Percentiles rank a stretch among this genome's conserved stretches.
Evolutionary conservation across 2,329 filamentous ascomycete species (phyloP).

Genomic region (Microascus cirrosus): DNA sequence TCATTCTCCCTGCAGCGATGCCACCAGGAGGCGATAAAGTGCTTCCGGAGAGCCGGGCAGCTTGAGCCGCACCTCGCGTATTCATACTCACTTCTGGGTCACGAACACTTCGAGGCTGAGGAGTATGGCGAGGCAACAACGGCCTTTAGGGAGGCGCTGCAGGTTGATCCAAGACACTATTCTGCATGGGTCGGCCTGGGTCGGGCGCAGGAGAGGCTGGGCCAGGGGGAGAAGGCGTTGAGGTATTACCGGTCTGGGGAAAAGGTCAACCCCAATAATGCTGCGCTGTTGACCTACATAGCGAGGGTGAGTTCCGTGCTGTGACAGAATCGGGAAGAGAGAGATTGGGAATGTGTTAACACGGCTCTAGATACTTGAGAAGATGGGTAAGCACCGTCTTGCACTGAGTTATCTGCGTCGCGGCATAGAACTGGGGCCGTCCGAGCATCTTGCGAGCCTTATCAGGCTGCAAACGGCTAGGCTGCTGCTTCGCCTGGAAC

Average conservation of each 20-base stretch:
- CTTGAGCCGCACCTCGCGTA: constrained; percentile 8
- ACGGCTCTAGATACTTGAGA: constrained; percentile 7
- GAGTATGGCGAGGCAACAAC: constrained; percentile 8
- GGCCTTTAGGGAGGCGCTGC: constrained; percentile 9
- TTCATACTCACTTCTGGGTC: constrained; percentile 11
- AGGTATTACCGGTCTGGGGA: constrained; percentile 10
- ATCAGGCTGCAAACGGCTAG: constrained; percentile 5
- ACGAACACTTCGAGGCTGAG: constrained; percentile 11
- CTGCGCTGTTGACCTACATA: constrained; percentile 11
- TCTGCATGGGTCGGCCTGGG: constrained; percentile 11
- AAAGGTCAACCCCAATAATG: constrained; percentile 11
- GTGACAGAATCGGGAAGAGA: not conserved
- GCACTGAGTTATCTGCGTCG: constrained; percentile 4
- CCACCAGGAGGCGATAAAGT: constrained; percentile 9
- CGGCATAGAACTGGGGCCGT: constrained; percentile 5
- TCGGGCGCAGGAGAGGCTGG: constrained; percentile 9
- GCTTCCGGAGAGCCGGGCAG: constrained; percentile 10
- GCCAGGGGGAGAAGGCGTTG: constrained; percentile 8
- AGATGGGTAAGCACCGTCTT: constrained; percentile 5
- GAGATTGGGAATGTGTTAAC: not conserved
- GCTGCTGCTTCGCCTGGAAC: constrained; percentile 5
- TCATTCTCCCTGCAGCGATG: constrained; percentile 9
- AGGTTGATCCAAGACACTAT: constrained; percentile 11
- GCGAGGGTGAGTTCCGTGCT: constrained; percentile 7
- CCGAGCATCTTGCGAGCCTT: constrained; percentile 2